Base-by-base conservation (phyloP, 164 flowering plant genomes). In the Chloranthus sessilifolius region DNA sequence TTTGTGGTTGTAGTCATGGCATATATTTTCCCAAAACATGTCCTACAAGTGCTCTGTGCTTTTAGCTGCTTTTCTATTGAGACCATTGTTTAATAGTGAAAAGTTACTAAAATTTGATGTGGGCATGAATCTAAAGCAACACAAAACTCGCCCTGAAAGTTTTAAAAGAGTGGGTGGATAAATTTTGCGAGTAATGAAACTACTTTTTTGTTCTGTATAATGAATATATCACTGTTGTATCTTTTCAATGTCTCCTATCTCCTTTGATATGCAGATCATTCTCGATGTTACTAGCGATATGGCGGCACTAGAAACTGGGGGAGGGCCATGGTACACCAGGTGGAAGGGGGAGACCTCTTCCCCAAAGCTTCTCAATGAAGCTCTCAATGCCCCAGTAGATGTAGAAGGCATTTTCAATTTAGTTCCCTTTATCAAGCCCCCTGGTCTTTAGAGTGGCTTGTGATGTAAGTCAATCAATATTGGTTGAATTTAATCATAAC, bases 281-380 rank as follows among this genome's bases (percentile, higher is more conserved):
- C 73, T 92, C 74, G 95, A 92, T 43, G 95, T 81, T 27, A 88
- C 82, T 17, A 92, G 96, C 47, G 62, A 81, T 55, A 84, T 88
- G 95, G 94, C 96, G 20, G 95, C 91, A 11, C 53, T 84, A 19
- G 99, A 92, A 71, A 72, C 81, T 22, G 96, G 99, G 20, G 99
- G 99, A 61, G 99, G 99, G 12, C 99, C 99, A 40, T 92, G 99
- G 99, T 84, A 77, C 72, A 75, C 58, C 59, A 45, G 82, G 25
- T 92, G 96, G 99, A 84, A 79, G 64, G 95, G 83, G 45, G 67
- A 62, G 62, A 78, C 95, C n/a, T 7, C 68, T 12, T 49, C 80
- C 0, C 91, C 94, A 0, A 82, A 79, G 67, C 52, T 82, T 7
- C 7, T 88, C 22, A 76, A 52, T 22, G 69, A 62, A 20, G 83